Evolutionary conservation across 2,329 filamentous ascomycete genomes (phyloP), one percentile per base, ranked within the genome.

Genomic region (Periconia sp.): DNA sequence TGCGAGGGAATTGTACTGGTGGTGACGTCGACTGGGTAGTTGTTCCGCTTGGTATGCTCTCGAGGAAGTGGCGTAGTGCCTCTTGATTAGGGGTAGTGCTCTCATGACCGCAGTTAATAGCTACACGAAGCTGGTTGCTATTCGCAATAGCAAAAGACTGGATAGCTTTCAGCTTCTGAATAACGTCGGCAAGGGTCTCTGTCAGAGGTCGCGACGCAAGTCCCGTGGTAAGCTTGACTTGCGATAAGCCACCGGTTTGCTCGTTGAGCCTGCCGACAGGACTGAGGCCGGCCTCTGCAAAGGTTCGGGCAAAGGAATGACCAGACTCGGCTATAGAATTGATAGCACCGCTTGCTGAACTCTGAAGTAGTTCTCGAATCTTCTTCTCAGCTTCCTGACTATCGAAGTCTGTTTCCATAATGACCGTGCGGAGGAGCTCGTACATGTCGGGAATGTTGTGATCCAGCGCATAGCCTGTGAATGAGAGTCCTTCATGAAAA

Each of bases 381-480:
- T 92, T 88, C 36, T 84, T 81, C 17, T 91, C 84, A 1, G 92
- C 90, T 57, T 90, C 86, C 1, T 88, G 80, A 48, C 87, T 87
- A 54, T 92, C 88, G 61, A 99, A 99, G 67, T 97, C 83, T 1
- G 94, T 96, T 57, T 96, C 92, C 19, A 87, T 74, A 11, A 97
- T 81, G 9, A 99, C 75, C 39, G 85, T 88, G 29, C 85, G 84
- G 19, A 99, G 74, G 10, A 99, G 80, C 32, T 92, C 85, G 59
- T 95, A 89, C 91, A 99, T 95, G 41, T 87, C 86, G 0, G 90
- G 87, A 1, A 99, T 83, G 57, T 99, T 95, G 51, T 86, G 82
- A 64, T 99, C 92, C 25, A 99, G 73, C 0, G 92, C 92, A 75
- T 88, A 95, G 12, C 94, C 92, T 3, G 85, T 85, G 42, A 97